Conservation (phyloP, 2,329 filamentous ascomycete species). For the Pyrenochaeta sp. region DNA sequence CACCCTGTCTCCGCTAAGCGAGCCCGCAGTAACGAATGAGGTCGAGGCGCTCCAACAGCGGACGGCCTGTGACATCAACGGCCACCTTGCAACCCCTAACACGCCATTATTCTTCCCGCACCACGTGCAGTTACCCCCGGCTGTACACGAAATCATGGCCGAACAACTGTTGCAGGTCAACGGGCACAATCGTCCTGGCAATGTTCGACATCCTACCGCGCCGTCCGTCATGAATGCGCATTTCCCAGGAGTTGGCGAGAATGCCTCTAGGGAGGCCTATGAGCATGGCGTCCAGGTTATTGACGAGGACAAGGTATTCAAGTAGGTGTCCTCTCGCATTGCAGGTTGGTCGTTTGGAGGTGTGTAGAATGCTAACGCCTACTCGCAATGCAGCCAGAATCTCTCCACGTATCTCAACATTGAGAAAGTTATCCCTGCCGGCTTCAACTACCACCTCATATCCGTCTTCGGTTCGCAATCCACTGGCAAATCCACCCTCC, state of each 20-base stretch:
- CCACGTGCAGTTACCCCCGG: conserved; percentile 37
- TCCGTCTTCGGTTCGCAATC: conserved; percentile 99
- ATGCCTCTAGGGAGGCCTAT: conserved; percentile 72
- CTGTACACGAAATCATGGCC: conserved; percentile 39
- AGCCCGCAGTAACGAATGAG: conserved; percentile 41
- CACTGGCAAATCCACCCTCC: conserved; percentile 95
- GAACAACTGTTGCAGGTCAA: conserved; percentile 42
- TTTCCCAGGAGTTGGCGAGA: conserved; percentile 75
- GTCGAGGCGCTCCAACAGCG: conserved; percentile 25
- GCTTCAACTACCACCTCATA: conserved; percentile 99
- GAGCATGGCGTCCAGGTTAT: conserved; percentile 97
- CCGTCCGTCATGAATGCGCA: conserved; percentile 75
- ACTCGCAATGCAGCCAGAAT: conserved; percentile 65
- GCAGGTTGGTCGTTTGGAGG: background rate
- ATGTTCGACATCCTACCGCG: conserved; percentile 52
- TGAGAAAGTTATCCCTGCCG: conserved; percentile 82
- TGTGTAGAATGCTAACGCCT: conserved; percentile 26
- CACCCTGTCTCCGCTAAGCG: conserved; percentile 40
- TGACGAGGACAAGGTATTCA: conserved; percentile 96
- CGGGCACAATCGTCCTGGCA: conserved; percentile 46
- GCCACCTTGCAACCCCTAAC: conserved; percentile 37
- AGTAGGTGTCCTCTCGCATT: conserved; percentile 67
- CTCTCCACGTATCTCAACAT: conserved; percentile 82
- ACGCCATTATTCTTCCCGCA: conserved; percentile 43
- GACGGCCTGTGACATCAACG: conserved; percentile 50